These are phyloP conservation scores for Ceratocystis huliohia DNA, from an alignment of 2,329 filamentous ascomycete genomes.

Conservation along the genomic window DNA sequence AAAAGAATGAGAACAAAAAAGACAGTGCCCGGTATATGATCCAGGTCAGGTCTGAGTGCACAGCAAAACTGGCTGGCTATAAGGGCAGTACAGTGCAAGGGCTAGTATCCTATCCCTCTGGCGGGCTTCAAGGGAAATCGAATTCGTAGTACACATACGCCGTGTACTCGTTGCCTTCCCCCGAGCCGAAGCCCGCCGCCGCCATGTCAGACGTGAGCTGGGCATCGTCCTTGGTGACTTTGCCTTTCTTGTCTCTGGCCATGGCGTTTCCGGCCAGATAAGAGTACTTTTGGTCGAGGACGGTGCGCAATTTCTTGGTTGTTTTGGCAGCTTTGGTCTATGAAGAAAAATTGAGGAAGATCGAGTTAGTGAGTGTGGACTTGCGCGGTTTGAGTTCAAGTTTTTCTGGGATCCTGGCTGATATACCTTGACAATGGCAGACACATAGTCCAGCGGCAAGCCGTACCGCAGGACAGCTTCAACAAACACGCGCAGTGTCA, in stretches of 20 bases:
- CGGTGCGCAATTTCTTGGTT: slow-evolving; percentile 63
- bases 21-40: neutral
- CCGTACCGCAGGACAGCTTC: slow-evolving; percentile 97
- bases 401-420: no score
- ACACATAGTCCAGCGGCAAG: slow-evolving; percentile 78
- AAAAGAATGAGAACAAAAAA: neutral
- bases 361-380: no score
- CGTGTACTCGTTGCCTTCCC: slow-evolving; percentile 74
- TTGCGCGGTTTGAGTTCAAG: no score
- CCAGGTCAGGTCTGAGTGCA: neutral
- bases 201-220: slow-evolving; percentile 71
- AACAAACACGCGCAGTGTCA: slow-evolving; percentile 86
- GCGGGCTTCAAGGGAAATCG: slow-evolving; percentile 45
- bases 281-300: slow-evolving; percentile 72
- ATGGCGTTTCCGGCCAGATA: slow-evolving; percentile 93
- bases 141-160: slow-evolving; percentile 97
- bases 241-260: slow-evolving; percentile 83
- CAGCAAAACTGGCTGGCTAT: neutral
- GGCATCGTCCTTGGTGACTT: slow-evolving; percentile 80
- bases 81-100: neutral
- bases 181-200: slow-evolving; percentile 52
- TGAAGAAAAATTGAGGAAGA: neutral
- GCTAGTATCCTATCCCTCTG: neutral
- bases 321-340: slow-evolving; percentile 50
- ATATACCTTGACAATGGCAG: slow-evolving; percentile 69